These are phyloP conservation scores for Aspergillus calidoustus DNA, from an alignment of 2,329 filamentous ascomycete genomes.

Conservation along the genomic window DNA sequence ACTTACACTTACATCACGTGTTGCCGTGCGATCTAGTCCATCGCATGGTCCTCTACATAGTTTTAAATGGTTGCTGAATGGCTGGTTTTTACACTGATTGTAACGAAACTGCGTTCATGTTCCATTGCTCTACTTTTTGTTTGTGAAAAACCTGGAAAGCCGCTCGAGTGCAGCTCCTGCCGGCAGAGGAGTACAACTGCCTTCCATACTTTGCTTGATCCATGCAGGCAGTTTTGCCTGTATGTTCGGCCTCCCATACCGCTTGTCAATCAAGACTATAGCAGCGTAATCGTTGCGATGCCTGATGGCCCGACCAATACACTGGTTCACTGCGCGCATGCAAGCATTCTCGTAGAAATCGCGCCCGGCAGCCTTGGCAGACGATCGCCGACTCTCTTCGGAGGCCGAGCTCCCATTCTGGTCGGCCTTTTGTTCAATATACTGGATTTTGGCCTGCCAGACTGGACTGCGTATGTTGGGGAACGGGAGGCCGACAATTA, in stretches of 20 bases:
- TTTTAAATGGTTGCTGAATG: too few species aligned
- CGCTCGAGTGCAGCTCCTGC: conserved; percentile 33
- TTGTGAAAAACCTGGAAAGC: conserved; percentile 40
- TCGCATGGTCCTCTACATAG: too few species aligned
- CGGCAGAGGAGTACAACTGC: conserved; percentile 28
- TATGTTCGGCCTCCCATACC: conserved; percentile 77
- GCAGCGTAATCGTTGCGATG: conserved; percentile 88
- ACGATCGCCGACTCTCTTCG: conserved; percentile 36
- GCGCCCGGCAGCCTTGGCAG: conserved; percentile 59
- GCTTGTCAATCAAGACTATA: conserved; percentile 80
- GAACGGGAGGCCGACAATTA: conserved; percentile 91
- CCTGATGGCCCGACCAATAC: conserved; percentile 88
- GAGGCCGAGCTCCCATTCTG: conserved; percentile 31
- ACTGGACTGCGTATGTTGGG: conserved; percentile 87
- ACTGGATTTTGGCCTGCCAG: conserved; percentile 90
- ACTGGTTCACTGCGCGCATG: conserved; percentile 97
- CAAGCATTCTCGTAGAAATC: conserved; percentile 94
- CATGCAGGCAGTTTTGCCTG: conserved; percentile 81
- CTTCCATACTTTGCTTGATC: conserved; percentile 73
- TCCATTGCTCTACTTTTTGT: conserved; percentile 1
- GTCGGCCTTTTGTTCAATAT: conserved; percentile 70
- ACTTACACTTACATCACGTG: conserved; percentile 10
- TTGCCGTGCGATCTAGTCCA: background rate
- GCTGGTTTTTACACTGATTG: too few species aligned
- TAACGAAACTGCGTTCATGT: too few species aligned